Evolutionary conservation across 2,329 filamentous ascomycete species (phyloP).

Genomic region (Pseudogymnoascus sp.): DNA sequence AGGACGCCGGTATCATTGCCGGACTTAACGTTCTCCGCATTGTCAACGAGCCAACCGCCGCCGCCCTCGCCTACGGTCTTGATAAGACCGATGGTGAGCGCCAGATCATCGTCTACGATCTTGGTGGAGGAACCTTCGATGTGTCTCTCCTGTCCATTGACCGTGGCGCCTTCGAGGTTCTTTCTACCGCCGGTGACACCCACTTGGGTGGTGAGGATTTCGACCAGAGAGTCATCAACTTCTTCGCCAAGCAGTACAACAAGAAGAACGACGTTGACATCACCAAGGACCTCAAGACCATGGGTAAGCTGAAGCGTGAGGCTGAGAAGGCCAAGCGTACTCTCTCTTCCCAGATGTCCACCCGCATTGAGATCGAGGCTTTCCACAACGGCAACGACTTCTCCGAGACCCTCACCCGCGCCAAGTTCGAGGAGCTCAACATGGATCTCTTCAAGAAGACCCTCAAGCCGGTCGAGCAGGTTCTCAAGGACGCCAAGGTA

Average conservation of each 20-base stretch:
- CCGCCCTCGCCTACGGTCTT: conserved; percentile 89
- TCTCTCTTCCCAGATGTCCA: conserved; percentile 88
- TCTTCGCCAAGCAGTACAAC: conserved; percentile 97
- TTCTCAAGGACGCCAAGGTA: conserved; percentile 95
- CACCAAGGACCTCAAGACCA: conserved; percentile 91
- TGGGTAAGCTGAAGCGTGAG: conserved; percentile 99
- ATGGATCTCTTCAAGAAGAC: conserved; percentile 99
- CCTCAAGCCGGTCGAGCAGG: conserved; percentile 96
- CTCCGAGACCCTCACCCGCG: conserved; percentile 94
- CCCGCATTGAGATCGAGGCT: conserved; percentile 91
- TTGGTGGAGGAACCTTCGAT: conserved; percentile 92
- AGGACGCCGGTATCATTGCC: conserved; percentile 87
- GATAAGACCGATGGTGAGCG: conserved; percentile 79
- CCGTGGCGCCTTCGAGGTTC: conserved; percentile 87
- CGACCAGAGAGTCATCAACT: conserved; percentile 93
- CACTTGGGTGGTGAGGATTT: conserved; percentile 98
- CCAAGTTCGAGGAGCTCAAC: conserved; percentile 99
- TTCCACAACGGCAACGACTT: conserved; percentile 97
- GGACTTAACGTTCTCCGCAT: conserved; percentile 93
- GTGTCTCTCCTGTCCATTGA: conserved; percentile 89
- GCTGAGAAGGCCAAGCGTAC: conserved; percentile 99
- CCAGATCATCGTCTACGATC: conserved; percentile 89
- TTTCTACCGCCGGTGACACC: conserved; percentile 93
- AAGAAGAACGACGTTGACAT: conserved; percentile 94
- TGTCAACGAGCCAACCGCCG: conserved; percentile 93